These are phyloP conservation scores for Serendipita indica DNA, from an alignment of 768 basidiomycete species.

Conservation along the genomic window DNA sequence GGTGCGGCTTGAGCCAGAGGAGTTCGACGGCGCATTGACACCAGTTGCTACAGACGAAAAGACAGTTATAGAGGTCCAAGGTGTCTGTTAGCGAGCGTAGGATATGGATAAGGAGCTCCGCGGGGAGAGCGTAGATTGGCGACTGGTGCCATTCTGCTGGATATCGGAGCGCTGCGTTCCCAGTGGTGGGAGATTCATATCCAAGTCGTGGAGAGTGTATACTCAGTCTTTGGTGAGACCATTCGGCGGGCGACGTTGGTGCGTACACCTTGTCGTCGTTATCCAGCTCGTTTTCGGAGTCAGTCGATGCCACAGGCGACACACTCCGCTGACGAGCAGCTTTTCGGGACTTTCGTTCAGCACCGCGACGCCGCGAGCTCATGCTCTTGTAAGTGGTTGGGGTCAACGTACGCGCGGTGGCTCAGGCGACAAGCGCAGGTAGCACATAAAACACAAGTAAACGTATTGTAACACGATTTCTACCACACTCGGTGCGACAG, in stretches of 20 bases:
- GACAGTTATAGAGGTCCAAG: constrained; percentile 54
- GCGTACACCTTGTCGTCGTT: background rate
- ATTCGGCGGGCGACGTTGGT: constrained; percentile 47
- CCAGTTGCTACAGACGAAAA: constrained; percentile 82
- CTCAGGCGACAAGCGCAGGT: too few relatives aligned
- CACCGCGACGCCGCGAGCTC: background rate
- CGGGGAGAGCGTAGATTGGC: constrained; percentile 58
- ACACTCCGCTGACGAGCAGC: background rate
- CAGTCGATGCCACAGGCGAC: background rate
- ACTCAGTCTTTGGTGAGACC: constrained; percentile 25
- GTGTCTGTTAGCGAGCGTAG: constrained; percentile 66
- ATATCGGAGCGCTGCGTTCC: too few relatives aligned
- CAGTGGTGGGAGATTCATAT: constrained; percentile 22
- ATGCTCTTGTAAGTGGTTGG: background rate
- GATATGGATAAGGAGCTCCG: constrained; percentile 86
- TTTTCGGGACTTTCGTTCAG: background rate
- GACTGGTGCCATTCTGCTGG: too few relatives aligned
- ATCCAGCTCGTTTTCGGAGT: constrained; percentile 5
- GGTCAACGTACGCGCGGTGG: background rate
- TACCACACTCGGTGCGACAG: constrained; percentile 40
- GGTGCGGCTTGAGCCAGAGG: constrained; percentile 81
- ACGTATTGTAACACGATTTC: constrained; percentile 15
- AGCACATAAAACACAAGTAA: too few relatives aligned
- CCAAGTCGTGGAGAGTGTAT: constrained; percentile 22
- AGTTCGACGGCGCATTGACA: constrained; percentile 92